phyloP scores from a whole-genome alignment of 2,329 filamentous ascomycete genomes.

The Stachybotrys chlorohalonatus region DNA sequence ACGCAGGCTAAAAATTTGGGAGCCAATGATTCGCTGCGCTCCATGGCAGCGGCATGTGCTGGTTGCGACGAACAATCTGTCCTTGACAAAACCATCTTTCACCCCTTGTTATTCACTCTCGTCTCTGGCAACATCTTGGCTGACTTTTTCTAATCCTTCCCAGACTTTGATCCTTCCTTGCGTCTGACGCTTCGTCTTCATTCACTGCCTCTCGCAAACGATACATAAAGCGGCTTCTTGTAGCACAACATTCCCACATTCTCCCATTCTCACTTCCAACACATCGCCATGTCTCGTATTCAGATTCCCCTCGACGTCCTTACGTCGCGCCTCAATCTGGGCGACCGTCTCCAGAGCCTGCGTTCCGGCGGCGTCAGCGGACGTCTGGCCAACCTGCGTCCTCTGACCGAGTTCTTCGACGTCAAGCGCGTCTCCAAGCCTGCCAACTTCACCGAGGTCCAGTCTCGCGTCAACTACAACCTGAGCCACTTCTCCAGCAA shows the following conservation, averaged over 20 bases:
- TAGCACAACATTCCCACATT: background rate
- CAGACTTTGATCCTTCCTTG: background rate
- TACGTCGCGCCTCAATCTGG: slow-evolving; percentile 81
- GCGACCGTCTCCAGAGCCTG: slow-evolving; percentile 75
- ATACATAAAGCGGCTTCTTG: background rate
- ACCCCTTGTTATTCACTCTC: background rate
- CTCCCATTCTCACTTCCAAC: background rate
- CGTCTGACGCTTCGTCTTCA: too few species aligned
- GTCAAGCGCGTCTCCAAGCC: slow-evolving; percentile 94
- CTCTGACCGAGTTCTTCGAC: slow-evolving; percentile 89
- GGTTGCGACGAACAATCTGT: background rate
- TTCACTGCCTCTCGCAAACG: background rate
- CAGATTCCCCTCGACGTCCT: slow-evolving; percentile 87
- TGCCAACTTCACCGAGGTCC: slow-evolving; percentile 78
- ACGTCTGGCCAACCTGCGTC: slow-evolving; percentile 87
- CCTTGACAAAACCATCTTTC: background rate
- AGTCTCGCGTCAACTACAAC: slow-evolving; percentile 95
- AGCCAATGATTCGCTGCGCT: background rate
- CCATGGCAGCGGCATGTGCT: background rate
- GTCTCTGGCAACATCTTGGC: background rate
- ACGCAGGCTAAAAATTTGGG: background rate
- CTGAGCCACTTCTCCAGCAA: slow-evolving; percentile 96
- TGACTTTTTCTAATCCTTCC: background rate
- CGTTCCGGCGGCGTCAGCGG: slow-evolving; percentile 69
- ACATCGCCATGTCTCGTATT: slow-evolving; percentile 63